A percentile compares a stretch with the other conserved stretches of the same genome.
phyloP scores from a whole-genome alignment of 345 rosid genomes.

The Salix purpurea region DNA sequence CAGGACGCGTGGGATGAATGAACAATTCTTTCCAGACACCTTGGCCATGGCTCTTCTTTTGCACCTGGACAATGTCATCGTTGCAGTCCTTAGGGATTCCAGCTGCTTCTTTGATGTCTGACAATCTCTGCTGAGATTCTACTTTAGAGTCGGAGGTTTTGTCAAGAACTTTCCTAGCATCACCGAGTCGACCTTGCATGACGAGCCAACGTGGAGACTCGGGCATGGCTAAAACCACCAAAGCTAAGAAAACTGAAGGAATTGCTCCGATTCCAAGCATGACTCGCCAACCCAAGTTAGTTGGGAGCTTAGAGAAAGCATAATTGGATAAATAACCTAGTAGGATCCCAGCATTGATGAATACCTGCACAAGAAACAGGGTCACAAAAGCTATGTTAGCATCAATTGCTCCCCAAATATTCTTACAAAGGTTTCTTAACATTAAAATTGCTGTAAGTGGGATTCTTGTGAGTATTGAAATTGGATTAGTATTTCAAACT shows the following conservation, averaged over 20 bases:
- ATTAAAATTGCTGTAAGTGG: not conserved
- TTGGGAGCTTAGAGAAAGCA: slow-evolving; percentile 59
- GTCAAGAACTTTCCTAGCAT: slow-evolving; percentile 68
- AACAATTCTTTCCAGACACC: slow-evolving; percentile 73
- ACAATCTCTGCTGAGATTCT: slow-evolving; percentile 57
- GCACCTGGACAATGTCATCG: slow-evolving; percentile 62
- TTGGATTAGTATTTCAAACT: not conserved
- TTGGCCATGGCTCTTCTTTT: slow-evolving; percentile 39
- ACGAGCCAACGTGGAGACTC: slow-evolving; percentile 98
- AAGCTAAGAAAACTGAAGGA: slow-evolving; percentile 57
- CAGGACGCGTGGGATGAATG: slow-evolving; percentile 54
- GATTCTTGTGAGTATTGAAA: not conserved
- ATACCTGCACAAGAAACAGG: slow-evolving; percentile 47
- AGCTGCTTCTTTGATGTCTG: slow-evolving; percentile 76
- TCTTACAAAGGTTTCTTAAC: not conserved
- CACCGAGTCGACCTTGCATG: slow-evolving; percentile 82
- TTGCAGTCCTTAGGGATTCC: slow-evolving; percentile 69
- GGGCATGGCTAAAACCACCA: slow-evolving; percentile 74
- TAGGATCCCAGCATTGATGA: slow-evolving; percentile 63
- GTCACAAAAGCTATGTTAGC: not conserved
- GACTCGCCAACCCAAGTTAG: slow-evolving; percentile 63
- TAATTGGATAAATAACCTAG: slow-evolving; percentile 80
- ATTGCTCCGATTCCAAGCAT: slow-evolving; percentile 80
- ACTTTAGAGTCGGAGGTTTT: slow-evolving; percentile 60
- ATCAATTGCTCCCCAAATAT: not conserved